These are phyloP conservation scores for Penicillium crustosum DNA, from an alignment of 2,329 filamentous ascomycete genomes.

Conservation along the genomic window DNA sequence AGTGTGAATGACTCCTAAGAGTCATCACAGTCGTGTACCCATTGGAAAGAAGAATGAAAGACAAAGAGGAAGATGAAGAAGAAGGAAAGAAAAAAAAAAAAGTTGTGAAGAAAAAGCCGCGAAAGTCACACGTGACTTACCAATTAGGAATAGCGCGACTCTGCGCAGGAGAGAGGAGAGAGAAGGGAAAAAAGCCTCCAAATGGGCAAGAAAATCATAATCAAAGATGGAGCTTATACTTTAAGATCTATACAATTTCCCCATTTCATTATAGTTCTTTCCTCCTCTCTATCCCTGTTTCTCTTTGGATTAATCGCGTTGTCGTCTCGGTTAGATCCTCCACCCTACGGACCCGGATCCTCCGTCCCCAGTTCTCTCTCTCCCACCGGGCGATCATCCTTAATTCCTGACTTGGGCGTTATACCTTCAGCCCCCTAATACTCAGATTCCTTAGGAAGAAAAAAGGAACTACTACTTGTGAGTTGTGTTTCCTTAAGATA, in stretches of 20 bases:
- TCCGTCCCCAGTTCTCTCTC: slow-evolving; percentile 29
- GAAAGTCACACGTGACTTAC: slow-evolving; percentile 17
- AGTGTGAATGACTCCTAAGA: not conserved
- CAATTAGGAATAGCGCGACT: slow-evolving; percentile 20
- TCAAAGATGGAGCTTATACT: slow-evolving; percentile 5
- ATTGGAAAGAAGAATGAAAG: not conserved
- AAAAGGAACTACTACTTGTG: not conserved
- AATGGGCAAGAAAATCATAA: not conserved
- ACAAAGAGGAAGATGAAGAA: slow-evolving; percentile 22
- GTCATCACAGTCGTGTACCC: not conserved
- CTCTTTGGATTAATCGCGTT: slow-evolving; percentile 8
- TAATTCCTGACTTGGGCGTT: slow-evolving; percentile 24
- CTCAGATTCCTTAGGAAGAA: not conserved
- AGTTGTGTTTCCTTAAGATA: not conserved
- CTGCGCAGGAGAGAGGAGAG: slow-evolving; percentile 5
- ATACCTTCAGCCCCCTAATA: slow-evolving; percentile 11
- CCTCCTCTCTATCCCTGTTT: not conserved
- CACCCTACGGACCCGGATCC: slow-evolving; percentile 28
- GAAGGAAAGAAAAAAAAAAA: slow-evolving; percentile 11
- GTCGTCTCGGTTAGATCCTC: slow-evolving; percentile 25
- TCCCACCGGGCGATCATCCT: slow-evolving; percentile 26
- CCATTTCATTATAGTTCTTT: not conserved
- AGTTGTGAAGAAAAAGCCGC: slow-evolving; percentile 22
- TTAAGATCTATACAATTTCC: slow-evolving; percentile 5
- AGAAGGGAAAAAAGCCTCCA: slow-evolving; percentile 3